These are phyloP conservation scores for Candida anutae DNA, from an alignment of 1,139 yeast genomes.

Conservation along the genomic window DNA sequence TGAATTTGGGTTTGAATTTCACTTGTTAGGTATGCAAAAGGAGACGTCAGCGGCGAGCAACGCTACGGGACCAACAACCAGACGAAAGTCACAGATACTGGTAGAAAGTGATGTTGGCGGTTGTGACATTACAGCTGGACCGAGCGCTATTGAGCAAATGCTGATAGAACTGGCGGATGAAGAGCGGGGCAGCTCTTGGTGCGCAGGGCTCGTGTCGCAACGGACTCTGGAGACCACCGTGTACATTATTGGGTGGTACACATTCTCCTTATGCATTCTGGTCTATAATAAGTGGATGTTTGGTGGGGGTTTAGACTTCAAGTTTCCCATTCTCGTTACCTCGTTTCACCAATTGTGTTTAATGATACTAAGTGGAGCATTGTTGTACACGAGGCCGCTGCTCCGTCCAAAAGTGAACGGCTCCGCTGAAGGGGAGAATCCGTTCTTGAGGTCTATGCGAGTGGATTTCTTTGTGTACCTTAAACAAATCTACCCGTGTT, in stretches of 20 bases:
- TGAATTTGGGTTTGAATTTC: too few relatives aligned
- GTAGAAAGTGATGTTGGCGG: too few relatives aligned
- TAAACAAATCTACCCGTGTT: slow-evolving; percentile 69
- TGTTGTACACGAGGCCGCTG: slow-evolving; percentile 40
- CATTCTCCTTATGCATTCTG: slow-evolving; percentile 67
- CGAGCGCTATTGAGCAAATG: too few relatives aligned
- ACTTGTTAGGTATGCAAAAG: too few relatives aligned
- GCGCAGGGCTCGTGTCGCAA: too few relatives aligned
- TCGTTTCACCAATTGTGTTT: slow-evolving; percentile 77
- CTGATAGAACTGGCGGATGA: too few relatives aligned
- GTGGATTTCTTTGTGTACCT: slow-evolving; percentile 26
- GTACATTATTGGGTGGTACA: slow-evolving; percentile 43
- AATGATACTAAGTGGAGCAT: slow-evolving; percentile 36
- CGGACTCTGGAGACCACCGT: slow-evolving; percentile 7
- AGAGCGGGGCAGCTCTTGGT: too few relatives aligned
- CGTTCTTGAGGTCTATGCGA: slow-evolving; percentile 1
- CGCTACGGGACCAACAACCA: too few relatives aligned
- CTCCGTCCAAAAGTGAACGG: slow-evolving; percentile 33
- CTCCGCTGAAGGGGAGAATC: slow-evolving; percentile 1
- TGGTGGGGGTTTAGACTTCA: slow-evolving; percentile 63
- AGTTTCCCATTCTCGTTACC: slow-evolving; percentile 79
- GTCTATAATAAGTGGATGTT: slow-evolving; percentile 98
- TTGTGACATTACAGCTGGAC: too few relatives aligned
- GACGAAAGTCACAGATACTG: too few relatives aligned
- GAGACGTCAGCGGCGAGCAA: too few relatives aligned